Evolutionary conservation across 306 rosid genomes (phyloP).

Genomic region (Comarum palustre): DNA sequence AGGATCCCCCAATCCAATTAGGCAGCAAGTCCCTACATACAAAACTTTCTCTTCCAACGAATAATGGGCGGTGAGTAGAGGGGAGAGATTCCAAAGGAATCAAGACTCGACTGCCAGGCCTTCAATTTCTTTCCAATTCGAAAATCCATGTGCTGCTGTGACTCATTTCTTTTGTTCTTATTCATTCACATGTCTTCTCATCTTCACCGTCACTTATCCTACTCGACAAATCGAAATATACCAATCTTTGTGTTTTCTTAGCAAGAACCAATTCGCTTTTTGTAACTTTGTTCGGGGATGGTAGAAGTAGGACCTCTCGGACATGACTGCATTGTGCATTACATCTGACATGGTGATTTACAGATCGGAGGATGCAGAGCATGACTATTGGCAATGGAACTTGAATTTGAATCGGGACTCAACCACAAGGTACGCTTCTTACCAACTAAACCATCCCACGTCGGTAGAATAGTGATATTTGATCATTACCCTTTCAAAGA

Average conservation of each 20-base stretch:
- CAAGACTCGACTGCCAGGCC: background rate
- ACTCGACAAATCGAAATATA: background rate
- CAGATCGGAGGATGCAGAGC: no score
- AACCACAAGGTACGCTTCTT: no score
- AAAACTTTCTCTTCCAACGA: background rate
- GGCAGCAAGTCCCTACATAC: background rate
- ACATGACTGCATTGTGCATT: background rate
- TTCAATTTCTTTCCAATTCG: background rate
- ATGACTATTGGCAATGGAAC: no score
- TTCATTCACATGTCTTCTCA: constrained; percentile 22
- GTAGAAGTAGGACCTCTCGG: background rate
- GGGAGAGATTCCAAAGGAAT: constrained; percentile 11
- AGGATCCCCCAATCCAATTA: no score
- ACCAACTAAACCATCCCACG: no score
- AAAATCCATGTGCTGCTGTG: constrained; percentile 24
- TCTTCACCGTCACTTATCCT: constrained; percentile 14
- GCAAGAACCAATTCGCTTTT: background rate
- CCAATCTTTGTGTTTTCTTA: background rate
- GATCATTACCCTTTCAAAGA: no score
- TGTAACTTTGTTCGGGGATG: background rate
- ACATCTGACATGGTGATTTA: background rate
- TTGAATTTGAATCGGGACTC: no score
- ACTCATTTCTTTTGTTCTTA: constrained; percentile 28
- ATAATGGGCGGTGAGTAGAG: constrained; percentile 15
- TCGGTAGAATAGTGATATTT: no score